Evolutionary conservation across 495 filamentous ascomycete genomes (phyloP).

Genomic region (Penicillium cinerascens): DNA sequence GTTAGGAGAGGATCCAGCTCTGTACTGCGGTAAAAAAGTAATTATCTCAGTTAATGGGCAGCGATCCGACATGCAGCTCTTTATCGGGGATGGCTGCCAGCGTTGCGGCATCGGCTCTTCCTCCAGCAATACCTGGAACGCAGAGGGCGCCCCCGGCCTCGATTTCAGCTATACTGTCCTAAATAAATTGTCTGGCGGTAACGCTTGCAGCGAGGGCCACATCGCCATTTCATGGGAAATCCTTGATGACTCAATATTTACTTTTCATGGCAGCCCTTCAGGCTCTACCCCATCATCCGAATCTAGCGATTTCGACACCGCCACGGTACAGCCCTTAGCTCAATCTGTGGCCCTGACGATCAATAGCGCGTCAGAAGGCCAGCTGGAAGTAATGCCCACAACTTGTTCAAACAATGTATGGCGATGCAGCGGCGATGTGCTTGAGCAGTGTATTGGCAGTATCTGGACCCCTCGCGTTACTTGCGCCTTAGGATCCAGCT

Average conservation of each 20-base stretch:
- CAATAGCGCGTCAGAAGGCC: neutral
- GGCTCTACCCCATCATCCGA: neutral
- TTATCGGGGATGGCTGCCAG: conserved; percentile 15
- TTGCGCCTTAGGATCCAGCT: neutral
- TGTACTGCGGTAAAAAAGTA: conserved; percentile 17
- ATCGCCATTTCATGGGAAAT: conserved; percentile 13
- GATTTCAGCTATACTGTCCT: conserved; percentile 16
- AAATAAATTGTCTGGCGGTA: conserved; percentile 7
- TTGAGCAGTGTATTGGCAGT: conserved; percentile 2
- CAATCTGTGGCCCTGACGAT: neutral
- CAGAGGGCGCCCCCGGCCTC: conserved; percentile 9
- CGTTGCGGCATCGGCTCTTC: conserved; percentile 9
- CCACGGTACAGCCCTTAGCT: neutral
- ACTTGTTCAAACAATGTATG: conserved; percentile 1
- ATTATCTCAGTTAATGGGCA: conserved; percentile 15
- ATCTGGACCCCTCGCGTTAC: conserved; percentile 2
- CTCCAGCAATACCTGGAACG: conserved; percentile 7
- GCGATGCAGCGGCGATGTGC: conserved; percentile 1
- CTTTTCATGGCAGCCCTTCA: conserved; percentile 8
- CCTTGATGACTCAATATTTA: conserved; percentile 12
- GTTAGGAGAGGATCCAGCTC: conserved; percentile 3
- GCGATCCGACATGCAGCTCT: conserved; percentile 9
- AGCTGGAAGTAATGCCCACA: neutral
- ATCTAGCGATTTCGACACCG: neutral
- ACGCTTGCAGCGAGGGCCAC: conserved; percentile 10